Base-by-base conservation (phyloP, 345 rosid species). In the Citrus glauca region DNA sequence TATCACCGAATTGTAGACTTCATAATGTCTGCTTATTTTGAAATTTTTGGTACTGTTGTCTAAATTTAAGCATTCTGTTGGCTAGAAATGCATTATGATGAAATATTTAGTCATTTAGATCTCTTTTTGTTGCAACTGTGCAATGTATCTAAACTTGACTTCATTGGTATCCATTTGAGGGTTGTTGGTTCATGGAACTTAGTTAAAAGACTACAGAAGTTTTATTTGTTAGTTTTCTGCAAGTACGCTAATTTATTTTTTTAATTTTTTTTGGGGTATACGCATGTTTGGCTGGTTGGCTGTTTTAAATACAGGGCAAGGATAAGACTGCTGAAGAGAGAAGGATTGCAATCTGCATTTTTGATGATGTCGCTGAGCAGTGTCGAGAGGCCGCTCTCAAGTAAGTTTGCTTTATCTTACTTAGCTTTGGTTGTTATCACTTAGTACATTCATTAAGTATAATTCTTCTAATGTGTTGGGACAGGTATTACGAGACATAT, bases 311-410 rank as follows among this genome's bases (percentile, higher is more conserved):
- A 32, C 77, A 97, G 99, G 99, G 98, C 73, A 97, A 91, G 81
- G 99, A 97, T 86, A 97, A 94, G 88, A 97, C 99, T 65, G 85
- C 99, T 32, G 99, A 94, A 81, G 99, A 97, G 90, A 91, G 99
- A 84, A 94, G 99, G 87, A 91, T 97, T 83, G 99, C 99, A 17
- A 97, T 97, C 76, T 97, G 99, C 89, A 97, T 97, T 38, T 97
- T 97, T 86, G 99, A 97, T 86, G 99, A 94, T 83, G 96, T 94
- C 76, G 99, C 99, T 1, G 99, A 94, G 85, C 99, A 94, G 79
- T 97, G 99, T 83, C 95, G 90, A 24, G 98, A 94, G 79, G 73
- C 97, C 76, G 98, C 99, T 75, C 91, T 91, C 6, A 97, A 91
- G 99, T 97, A 92, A 81, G 90, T 73, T 65, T 25, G 59, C 55